Base-by-base conservation (phyloP, 2,329 filamentous ascomycete genomes). In the Ampelomyces quisqualis region DNA sequence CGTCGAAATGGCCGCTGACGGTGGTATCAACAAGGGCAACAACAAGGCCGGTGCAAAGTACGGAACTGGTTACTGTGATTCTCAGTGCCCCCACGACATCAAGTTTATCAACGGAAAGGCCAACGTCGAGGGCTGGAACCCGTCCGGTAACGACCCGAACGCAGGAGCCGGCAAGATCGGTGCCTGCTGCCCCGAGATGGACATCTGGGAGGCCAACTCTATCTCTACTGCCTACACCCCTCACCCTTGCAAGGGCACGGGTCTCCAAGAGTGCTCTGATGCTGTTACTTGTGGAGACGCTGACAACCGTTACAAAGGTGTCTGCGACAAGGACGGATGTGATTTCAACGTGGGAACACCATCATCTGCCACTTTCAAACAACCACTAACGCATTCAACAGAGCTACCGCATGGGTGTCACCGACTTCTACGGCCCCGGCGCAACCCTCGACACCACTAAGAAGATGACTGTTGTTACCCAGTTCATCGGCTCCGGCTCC, bases 181-280 rank as follows among this genome's bases (percentile, higher is more conserved):
- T 46, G 73, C 81, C 26, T 86, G 83, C 77, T 86, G 82, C 65
- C 70, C 77, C 29, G 83, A 86, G 67, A 82, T 86, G 77, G 82
- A 86, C 55, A 75, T 83, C 65, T 85, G 82, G 81, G 82, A 86
- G 70, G 82, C 82, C 54, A 86, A 86, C 74, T 75, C 72, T 52
- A 77, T 83, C 59, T 77, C 81, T 14, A 78, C 76, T 11, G 84
- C 83, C 37, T 76, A 76, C 60, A 86, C 84, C 5, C 81, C 84
- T 13, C 84, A 87, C 65, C 75, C 80, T 29, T 86, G 84, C 73
- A 70, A 68, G 40, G 69, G 62, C 43, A 64, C 71, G 30, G 75
- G 72, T 35, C 75, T 78, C 53, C 64, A 65, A 39, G 71, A 74
- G 40, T 85, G 81, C 72, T 61, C 62, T 0, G 80, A 76, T 43